phyloP scores from a whole-genome alignment of 371 early-diverging fungal species.

The Blyttiomyces sp. region DNA sequence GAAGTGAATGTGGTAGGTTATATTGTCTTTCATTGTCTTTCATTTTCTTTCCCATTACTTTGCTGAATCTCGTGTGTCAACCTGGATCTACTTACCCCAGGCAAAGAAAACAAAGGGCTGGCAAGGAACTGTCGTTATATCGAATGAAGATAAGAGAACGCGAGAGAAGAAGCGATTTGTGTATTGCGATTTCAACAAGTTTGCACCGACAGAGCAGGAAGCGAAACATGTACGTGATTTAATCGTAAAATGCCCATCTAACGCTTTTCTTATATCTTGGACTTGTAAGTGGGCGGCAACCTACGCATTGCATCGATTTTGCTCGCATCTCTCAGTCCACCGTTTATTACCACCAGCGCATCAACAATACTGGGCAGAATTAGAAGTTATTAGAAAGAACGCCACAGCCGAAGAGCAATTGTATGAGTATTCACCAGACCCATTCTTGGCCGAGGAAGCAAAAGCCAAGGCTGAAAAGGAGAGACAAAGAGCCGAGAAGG shows the following conservation, averaged over 20 bases:
- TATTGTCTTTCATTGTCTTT: not conserved
- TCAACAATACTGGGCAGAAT: slow-evolving; percentile 68
- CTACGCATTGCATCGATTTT: slow-evolving; percentile 75
- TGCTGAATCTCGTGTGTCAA: not conserved
- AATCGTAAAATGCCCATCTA: too few species aligned
- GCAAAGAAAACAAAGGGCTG: slow-evolving; percentile 45
- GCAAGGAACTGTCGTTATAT: slow-evolving; percentile 56
- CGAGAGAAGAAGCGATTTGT: slow-evolving; percentile 56
- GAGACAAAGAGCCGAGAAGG: slow-evolving; percentile 38
- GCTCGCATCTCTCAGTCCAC: slow-evolving; percentile 67
- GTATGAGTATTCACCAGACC: slow-evolving; percentile 73
- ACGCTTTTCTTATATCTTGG: not conserved
- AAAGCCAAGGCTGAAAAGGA: slow-evolving; percentile 25
- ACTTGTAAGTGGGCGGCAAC: slow-evolving; percentile 59
- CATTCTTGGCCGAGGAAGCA: slow-evolving; percentile 58
- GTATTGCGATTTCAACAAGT: slow-evolving; percentile 44
- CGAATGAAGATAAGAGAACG: slow-evolving; percentile 69
- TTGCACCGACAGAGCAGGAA: slow-evolving; percentile 56
- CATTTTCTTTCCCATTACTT: not conserved
- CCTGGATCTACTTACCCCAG: not conserved
- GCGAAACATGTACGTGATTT: slow-evolving; percentile 63
- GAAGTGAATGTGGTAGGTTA: slow-evolving; percentile 45
- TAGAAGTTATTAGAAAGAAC: slow-evolving; percentile 48
- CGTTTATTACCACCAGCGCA: slow-evolving; percentile 73
- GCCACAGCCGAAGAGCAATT: slow-evolving; percentile 27